Percentiles rank a stretch among this genome's conserved stretches.
These are phyloP conservation scores for Linderina pennispora DNA, from an alignment of 192 early-diverging fungal species.

Conservation along the genomic window DNA sequence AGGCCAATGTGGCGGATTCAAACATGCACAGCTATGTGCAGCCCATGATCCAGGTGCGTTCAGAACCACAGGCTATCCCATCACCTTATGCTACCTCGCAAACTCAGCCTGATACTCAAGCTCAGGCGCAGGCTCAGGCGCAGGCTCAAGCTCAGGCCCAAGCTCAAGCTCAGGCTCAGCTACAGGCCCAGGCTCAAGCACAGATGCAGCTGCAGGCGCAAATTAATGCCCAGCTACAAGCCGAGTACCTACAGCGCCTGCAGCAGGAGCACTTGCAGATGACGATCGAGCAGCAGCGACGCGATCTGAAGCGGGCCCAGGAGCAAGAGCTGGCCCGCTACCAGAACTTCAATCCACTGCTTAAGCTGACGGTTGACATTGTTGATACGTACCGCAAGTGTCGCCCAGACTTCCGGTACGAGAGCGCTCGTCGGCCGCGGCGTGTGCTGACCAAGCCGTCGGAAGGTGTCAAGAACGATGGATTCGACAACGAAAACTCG, in stretches of 20 bases:
- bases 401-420: conserved; percentile 81
- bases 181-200: conserved; percentile 6
- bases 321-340: conserved; percentile 37
- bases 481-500: conserved; percentile 90
- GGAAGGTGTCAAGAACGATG: conserved; percentile 84
- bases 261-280: conserved; percentile 14
- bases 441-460: conserved; percentile 92
- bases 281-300: conserved; percentile 28
- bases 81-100: no score
- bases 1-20: background rate
- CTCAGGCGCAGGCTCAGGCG: conserved; percentile 2
- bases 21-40: background rate
- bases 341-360: conserved; percentile 46
- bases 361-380: conserved; percentile 54
- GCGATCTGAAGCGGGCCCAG: conserved; percentile 16
- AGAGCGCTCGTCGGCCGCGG: conserved; percentile 72
- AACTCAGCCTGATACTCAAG: conserved; percentile 6
- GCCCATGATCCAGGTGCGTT: background rate
- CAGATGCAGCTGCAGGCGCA: conserved; percentile 13
- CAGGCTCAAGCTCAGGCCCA: conserved; percentile 1
- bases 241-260: conserved; percentile 24
- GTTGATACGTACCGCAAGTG: conserved; percentile 67
- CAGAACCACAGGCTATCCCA: no score
- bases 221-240: conserved; percentile 10
- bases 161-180: background rate